phyloP scores from a whole-genome alignment of 2,329 filamentous ascomycete genomes.

The Beauveria australis region DNA sequence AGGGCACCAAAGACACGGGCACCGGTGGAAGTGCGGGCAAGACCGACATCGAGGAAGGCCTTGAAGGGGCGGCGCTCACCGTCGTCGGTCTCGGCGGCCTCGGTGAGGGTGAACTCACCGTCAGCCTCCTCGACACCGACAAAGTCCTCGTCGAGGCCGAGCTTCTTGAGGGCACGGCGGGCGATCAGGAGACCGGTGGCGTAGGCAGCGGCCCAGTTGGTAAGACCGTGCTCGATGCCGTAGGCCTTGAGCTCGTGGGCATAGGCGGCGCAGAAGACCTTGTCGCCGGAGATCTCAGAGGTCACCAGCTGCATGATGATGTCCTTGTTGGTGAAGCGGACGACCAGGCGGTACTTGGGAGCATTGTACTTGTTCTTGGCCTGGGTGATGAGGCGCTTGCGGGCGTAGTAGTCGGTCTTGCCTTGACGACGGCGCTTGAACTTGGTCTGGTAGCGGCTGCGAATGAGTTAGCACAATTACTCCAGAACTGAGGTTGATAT shows the following conservation, averaged over 20 bases:
- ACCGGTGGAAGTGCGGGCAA: slow-evolving; percentile 94
- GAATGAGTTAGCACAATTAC: slow-evolving; percentile 19
- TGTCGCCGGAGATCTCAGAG: slow-evolving; percentile 95
- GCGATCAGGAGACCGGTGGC: slow-evolving; percentile 93
- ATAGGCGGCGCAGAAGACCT: slow-evolving; percentile 89
- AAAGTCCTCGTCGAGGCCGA: slow-evolving; percentile 89
- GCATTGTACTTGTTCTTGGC: slow-evolving; percentile 99
- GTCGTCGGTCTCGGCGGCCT: slow-evolving; percentile 84
- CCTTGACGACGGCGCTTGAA: slow-evolving; percentile 93
- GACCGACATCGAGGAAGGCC: slow-evolving; percentile 96
- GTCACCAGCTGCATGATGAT: slow-evolving; percentile 96
- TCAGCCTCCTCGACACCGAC: slow-evolving; percentile 92
- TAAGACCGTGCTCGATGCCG: slow-evolving; percentile 95
- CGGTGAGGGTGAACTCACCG: slow-evolving; percentile 92
- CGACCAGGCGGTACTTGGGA: slow-evolving; percentile 98
- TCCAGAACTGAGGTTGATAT: not conserved
- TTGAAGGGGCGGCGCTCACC: slow-evolving; percentile 98
- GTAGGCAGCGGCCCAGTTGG: slow-evolving; percentile 99
- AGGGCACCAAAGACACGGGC: slow-evolving; percentile 98
- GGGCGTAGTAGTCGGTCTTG: slow-evolving; percentile 99
- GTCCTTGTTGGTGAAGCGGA: slow-evolving; percentile 99
- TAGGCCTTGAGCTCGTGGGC: slow-evolving; percentile 96
- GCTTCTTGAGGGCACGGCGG: slow-evolving; percentile 94
- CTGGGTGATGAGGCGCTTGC: slow-evolving; percentile 98
- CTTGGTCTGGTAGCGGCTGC: slow-evolving; percentile 98